Percentiles rank a stretch among this genome's conserved stretches.
Conservation (phyloP, 2,329 filamentous ascomycete genomes). For the Sphaerulina populicola region DNA sequence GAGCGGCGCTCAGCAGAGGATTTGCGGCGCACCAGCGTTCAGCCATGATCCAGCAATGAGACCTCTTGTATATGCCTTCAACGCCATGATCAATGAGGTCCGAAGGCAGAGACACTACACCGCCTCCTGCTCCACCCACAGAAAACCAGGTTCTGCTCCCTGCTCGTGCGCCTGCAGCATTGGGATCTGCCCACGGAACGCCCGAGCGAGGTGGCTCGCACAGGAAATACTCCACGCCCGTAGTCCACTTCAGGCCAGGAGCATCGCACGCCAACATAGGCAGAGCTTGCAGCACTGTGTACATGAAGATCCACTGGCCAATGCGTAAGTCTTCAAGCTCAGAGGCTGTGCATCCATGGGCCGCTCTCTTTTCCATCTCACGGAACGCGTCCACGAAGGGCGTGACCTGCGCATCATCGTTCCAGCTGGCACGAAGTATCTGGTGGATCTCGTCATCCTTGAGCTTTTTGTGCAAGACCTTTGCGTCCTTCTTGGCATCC, state of each 20-base stretch:
- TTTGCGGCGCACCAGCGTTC: constrained; percentile 50
- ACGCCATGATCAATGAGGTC: constrained; percentile 59
- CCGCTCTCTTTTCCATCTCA: constrained; percentile 61
- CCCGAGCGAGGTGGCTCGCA: constrained; percentile 66
- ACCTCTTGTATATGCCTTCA: constrained; percentile 59
- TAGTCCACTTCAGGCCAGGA: constrained; percentile 57
- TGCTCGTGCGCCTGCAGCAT: constrained; percentile 43
- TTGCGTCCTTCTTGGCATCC: constrained; percentile 64
- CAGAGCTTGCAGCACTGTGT: constrained; percentile 66
- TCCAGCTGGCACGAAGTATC: constrained; percentile 73
- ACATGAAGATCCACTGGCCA: constrained; percentile 75
- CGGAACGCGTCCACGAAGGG: constrained; percentile 64
- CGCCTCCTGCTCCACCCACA: constrained; percentile 54
- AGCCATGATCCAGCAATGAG: constrained; percentile 60
- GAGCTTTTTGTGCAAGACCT: constrained; percentile 61
- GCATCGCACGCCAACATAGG: constrained; percentile 72
- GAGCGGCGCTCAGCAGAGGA: constrained; percentile 27
- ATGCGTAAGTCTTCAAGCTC: constrained; percentile 64
- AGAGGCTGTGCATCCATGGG: constrained; percentile 53
- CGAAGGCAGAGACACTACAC: constrained; percentile 53
- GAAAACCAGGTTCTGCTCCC: constrained; percentile 59
- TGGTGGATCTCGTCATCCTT: constrained; percentile 70
- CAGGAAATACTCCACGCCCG: constrained; percentile 73
- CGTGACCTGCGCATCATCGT: constrained; percentile 56
- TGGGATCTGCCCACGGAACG: constrained; percentile 57